Evolutionary conservation across 192 early-diverging fungal genomes (phyloP), one percentile per base, ranked within the genome.

Genomic region (Coemansia aciculifera): DNA sequence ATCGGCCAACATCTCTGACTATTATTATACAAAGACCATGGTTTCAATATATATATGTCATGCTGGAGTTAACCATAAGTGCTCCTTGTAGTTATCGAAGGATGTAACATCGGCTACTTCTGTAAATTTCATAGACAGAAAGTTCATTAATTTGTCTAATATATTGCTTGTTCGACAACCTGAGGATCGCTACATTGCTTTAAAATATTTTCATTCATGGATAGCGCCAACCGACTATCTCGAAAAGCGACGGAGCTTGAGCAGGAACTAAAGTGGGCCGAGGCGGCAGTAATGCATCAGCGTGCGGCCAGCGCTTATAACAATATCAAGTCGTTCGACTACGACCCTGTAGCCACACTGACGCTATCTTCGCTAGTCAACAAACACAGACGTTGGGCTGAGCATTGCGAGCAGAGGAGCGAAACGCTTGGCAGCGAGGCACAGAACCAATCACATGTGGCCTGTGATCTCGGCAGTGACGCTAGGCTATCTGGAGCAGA

Each of bases 381-480:
- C 54, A 76, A 73, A 21, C 80, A 83, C 15, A 32, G 37, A 23
- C 68, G 80, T 2, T 77, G 80, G 80, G 75, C 80, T 1, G 80
- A 83, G 13, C 61, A 65, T 59, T 83, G 80, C 66, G 49, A 73
- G 17, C 74, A 67, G 2, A 66, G 74, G 49, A n/a, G 39, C n/a
- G 68, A 69, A 27, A 42, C 48, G 24, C n/a, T 46, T 13, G 12
- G 15, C 36, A 60, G 7, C 6, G 32, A 7, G 0, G 17, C 32
- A 37, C 57, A 59, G 17, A 9, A 5, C 19, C 32, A 60, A 21
- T 24, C 37, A 1, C 15, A n/a, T 17, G 39, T 3, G 23, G 15
- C 21, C 5, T 8, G 8, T 8, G 32, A 36, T 60, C 34, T 29
- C 1, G 31, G n/a, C 10, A 54, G 31, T 42, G 11, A 46, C 19